A percentile compares a stretch with the other conserved stretches of the same genome.
Conservation (phyloP, 352 stramenopile genomes). For the Chrysophaeum taylorii region DNA sequence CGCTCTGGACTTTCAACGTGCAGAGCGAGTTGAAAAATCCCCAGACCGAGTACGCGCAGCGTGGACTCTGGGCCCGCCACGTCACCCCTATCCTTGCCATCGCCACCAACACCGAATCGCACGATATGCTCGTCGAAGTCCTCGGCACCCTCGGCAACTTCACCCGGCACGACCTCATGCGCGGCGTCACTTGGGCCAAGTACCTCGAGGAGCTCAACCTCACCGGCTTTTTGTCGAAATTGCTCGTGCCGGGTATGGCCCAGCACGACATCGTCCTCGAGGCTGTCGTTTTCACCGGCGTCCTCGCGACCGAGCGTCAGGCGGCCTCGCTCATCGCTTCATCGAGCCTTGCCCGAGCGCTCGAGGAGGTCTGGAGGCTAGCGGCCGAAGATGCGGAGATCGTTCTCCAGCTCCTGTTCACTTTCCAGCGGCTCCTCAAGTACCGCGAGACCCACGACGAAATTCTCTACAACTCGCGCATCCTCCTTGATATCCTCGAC, state of each 20-base stretch:
- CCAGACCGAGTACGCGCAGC: slow-evolving; percentile 73
- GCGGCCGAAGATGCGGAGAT: slow-evolving; percentile 46
- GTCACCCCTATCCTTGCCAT: slow-evolving; percentile 71
- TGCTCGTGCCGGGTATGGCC: slow-evolving; percentile 78
- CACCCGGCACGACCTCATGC: slow-evolving; percentile 71
- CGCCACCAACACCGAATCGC: slow-evolving; percentile 62
- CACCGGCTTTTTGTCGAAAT: slow-evolving; percentile 71
- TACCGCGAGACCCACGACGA: slow-evolving; percentile 31
- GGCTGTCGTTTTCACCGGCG: slow-evolving; percentile 18
- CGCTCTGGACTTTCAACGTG: slow-evolving; percentile 72
- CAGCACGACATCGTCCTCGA: slow-evolving; percentile 78
- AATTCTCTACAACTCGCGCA: slow-evolving; percentile 26
- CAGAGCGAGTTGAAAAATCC: slow-evolving; percentile 49
- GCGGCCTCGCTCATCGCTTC: not conserved
- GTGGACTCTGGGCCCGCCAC: slow-evolving; percentile 77
- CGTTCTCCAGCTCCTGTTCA: slow-evolving; percentile 44
- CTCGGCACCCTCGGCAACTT: slow-evolving; percentile 80
- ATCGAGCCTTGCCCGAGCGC: slow-evolving; percentile 1
- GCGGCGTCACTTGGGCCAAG: slow-evolving; percentile 71
- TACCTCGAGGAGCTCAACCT: slow-evolving; percentile 70
- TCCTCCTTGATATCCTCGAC: slow-evolving; percentile 24
- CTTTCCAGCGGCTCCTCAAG: slow-evolving; percentile 41
- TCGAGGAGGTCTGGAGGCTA: slow-evolving; percentile 33
- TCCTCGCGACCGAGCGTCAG: not conserved
- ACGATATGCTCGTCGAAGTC: slow-evolving; percentile 82